Percentiles rank a stretch among this genome's conserved stretches.
phyloP scores from a whole-genome alignment of 2,329 filamentous ascomycete genomes.

The Beauveria sp. region DNA sequence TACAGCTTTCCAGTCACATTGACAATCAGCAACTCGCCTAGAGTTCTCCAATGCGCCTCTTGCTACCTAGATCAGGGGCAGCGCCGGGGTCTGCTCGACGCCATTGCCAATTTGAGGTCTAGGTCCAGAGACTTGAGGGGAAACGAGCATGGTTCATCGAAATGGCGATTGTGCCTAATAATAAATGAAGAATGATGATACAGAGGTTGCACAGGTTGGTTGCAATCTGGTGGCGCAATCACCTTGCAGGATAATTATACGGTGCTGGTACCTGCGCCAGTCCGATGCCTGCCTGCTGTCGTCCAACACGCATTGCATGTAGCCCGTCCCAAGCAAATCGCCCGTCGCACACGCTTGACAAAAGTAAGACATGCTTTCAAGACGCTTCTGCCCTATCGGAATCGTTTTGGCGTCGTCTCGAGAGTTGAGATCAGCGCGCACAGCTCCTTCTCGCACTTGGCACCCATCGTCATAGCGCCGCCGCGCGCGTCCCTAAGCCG shows the following conservation, averaged over 20 bases:
- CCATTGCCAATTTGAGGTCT: neutral
- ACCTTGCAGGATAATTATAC: neutral
- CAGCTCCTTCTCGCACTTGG: no score
- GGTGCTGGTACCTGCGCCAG: neutral
- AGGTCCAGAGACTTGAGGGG: neutral
- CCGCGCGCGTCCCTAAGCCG: no score
- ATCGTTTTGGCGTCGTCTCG: no score
- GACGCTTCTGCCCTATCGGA: no score
- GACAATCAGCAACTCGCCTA: neutral
- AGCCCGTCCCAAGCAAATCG: no score
- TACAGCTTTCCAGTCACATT: no score
- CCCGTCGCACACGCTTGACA: no score
- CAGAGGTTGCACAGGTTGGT: neutral
- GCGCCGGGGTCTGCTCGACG: neutral
- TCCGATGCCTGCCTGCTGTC: neutral
- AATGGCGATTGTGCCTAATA: neutral
- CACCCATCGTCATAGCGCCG: no score
- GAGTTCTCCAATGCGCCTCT: neutral
- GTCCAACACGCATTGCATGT: neutral
- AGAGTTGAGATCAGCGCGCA: no score
- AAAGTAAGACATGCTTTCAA: no score
- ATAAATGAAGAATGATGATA: neutral
- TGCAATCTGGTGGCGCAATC: slow-evolving; percentile 7
- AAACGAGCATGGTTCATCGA: neutral
- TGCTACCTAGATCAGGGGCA: neutral